Conservation (phyloP, 176 grass and related monocot genomes). For the Pontederia paniculata region DNA sequence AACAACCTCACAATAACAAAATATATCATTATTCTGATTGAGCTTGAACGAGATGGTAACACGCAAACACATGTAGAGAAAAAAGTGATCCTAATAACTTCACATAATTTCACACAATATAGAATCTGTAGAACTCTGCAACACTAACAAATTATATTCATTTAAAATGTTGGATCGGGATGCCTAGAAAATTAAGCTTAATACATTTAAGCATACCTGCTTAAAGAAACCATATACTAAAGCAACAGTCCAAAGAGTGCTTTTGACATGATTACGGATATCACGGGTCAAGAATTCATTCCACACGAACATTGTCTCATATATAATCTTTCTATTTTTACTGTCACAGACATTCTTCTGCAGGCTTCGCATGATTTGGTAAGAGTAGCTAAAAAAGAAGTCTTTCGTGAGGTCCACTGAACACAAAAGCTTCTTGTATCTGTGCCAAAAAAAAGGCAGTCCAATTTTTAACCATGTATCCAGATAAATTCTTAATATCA, state of each 20-base stretch:
- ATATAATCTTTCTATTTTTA: constrained; percentile 37
- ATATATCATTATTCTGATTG: too few species aligned
- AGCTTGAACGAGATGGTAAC: too few species aligned
- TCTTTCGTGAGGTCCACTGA: constrained; percentile 85
- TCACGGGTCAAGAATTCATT: constrained; percentile 63
- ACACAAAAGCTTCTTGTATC: constrained; percentile 75
- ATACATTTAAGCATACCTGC: constrained; percentile 43
- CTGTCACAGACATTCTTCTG: constrained; percentile 77
- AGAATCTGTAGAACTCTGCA: too few species aligned
- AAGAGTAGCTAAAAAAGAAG: constrained; percentile 91
- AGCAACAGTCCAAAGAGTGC: constrained; percentile 61
- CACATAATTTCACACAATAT: too few species aligned
- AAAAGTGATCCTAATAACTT: too few species aligned
- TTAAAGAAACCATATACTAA: constrained; percentile 94
- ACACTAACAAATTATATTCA: too few species aligned
- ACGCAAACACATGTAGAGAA: too few species aligned
- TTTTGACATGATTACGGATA: constrained; percentile 39
- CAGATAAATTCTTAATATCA: background rate
- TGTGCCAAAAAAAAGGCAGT: constrained; percentile 21
- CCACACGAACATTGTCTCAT: constrained; percentile 93
- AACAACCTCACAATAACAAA: too few species aligned
- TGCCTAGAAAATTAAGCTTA: background rate
- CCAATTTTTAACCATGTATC: background rate
- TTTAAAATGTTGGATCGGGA: too few species aligned
- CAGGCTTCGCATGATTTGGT: constrained; percentile 78